Conservation (phyloP, 2,329 filamentous ascomycete species). For the Fusarium hostae region DNA sequence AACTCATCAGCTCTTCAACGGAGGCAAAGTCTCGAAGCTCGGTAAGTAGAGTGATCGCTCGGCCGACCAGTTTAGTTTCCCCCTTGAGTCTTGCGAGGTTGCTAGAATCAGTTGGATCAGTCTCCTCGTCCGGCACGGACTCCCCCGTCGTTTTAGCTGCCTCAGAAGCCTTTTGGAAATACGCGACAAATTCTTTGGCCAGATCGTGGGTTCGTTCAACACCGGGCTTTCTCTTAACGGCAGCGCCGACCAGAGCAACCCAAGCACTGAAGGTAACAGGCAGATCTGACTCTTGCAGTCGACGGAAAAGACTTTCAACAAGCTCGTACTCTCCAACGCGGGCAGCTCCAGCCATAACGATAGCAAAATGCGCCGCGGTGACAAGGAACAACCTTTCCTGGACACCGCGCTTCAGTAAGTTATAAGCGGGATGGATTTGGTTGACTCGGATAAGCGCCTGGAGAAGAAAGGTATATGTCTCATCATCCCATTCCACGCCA, state of each 20-base stretch:
- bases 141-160: neutral
- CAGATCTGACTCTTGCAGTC: constrained; percentile 57
- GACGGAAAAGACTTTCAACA: constrained; percentile 54
- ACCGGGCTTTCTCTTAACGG: constrained; percentile 39
- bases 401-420: constrained; percentile 58
- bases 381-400: constrained; percentile 59
- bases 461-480: constrained; percentile 63
- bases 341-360: constrained; percentile 64
- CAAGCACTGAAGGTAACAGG: constrained; percentile 56
- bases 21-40: constrained; percentile 60
- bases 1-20: constrained; percentile 65
- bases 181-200: constrained; percentile 45
- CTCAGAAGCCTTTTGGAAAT: constrained; percentile 42
- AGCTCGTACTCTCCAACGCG: constrained; percentile 56
- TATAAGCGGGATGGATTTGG: constrained; percentile 62
- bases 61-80: constrained; percentile 47
- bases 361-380: constrained; percentile 60
- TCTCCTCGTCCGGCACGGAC: neutral
- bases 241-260: constrained; percentile 55
- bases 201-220: constrained; percentile 40
- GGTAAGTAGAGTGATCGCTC: constrained; percentile 50
- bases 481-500: constrained; percentile 59
- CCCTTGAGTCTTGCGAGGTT: constrained; percentile 40
- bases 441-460: constrained; percentile 60
- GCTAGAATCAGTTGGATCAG: constrained; percentile 6